A percentile compares a stretch with the other conserved stretches of the same genome.
phyloP scores from a whole-genome alignment of 176 grass and related monocot genomes.

The maize (Zea mays) region Zm-B73-REFERENCE-NAM-5.0 NC_050100.1:192010001-192010500 shows the following conservation, averaged over 20 bases:
- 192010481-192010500: slow-evolving; percentile 97
- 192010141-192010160: not conserved
- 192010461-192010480: slow-evolving; percentile 64
- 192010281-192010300: slow-evolving; percentile 40
- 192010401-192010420: slow-evolving; percentile 77
- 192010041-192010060: not conserved
- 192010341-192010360: slow-evolving; percentile 22
- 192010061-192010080: not conserved
- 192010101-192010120: not conserved
- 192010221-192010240: slow-evolving; percentile 39
- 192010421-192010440: slow-evolving; percentile 78
- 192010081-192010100: not conserved
- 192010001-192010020: no score
- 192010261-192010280: slow-evolving; percentile 50
- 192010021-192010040: not conserved
- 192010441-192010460: slow-evolving; percentile 63
- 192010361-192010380: slow-evolving; percentile 33
- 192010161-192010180: not conserved
- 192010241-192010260: slow-evolving; percentile 34
- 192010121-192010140: not conserved
- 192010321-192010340: slow-evolving; percentile 54
- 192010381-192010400: slow-evolving; percentile 62
- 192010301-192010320: slow-evolving; percentile 53
- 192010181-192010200: not conserved
- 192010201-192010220: slow-evolving; percentile 43